Percentiles rank a stretch among this genome's conserved stretches.
Evolutionary conservation across 805 yeast genomes (phyloP).

Genomic region (Vanderwaltozyma verrucispora): DNA sequence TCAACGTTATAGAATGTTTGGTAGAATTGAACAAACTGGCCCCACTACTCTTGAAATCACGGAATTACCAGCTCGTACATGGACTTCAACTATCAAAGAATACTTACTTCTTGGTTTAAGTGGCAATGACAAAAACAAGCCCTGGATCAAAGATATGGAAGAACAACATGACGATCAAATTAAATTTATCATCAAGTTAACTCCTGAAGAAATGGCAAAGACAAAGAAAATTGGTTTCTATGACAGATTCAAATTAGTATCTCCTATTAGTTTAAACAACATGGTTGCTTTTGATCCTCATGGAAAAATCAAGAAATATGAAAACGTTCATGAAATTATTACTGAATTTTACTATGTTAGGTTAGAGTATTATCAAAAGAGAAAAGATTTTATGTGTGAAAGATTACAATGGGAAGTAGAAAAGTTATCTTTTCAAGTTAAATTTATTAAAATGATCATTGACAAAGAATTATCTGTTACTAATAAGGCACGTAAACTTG

Average conservation of each 20-base stretch:
- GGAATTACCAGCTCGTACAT: constrained; percentile 82
- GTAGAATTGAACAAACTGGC: constrained; percentile 72
- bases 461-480: constrained; percentile 60
- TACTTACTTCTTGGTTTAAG: constrained; percentile 61
- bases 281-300: constrained; percentile 94
- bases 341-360: constrained; percentile 79
- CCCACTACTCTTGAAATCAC: constrained; percentile 77
- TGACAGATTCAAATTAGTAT: constrained; percentile 70
- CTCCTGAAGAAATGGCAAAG: constrained; percentile 75
- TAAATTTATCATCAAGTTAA: constrained; percentile 64
- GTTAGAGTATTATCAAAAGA: constrained; percentile 78
- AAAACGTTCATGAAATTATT: constrained; percentile 63
- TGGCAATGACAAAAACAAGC: constrained; percentile 61
- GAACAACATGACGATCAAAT: constrained; percentile 86
- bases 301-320: constrained; percentile 80
- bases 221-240: constrained; percentile 65
- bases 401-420: constrained; percentile 66
- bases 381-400: constrained; percentile 71
- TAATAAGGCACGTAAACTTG: constrained; percentile 57
- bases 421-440: constrained; percentile 70
- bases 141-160: constrained; percentile 91
- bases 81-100: constrained; percentile 90
- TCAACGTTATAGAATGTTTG: constrained; percentile 70
- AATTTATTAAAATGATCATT: constrained; percentile 84
- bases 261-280: constrained; percentile 61